Evolutionary conservation across 2,329 filamentous ascomycete genomes (phyloP).

Genomic region (Neonectria ditissima): DNA sequence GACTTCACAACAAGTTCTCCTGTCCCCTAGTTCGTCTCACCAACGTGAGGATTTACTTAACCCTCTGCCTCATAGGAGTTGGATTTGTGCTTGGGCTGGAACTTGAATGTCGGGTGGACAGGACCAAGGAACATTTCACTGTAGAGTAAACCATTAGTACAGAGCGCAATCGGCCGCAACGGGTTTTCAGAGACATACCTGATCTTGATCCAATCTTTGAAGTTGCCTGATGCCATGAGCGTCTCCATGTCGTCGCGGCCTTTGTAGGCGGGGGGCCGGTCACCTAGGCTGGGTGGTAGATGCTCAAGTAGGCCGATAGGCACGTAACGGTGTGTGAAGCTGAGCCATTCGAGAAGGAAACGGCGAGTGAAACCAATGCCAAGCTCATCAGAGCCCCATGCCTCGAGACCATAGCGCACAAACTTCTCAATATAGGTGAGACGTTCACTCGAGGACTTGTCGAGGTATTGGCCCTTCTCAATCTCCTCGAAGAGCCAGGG

Average conservation of each 20-base stretch:
- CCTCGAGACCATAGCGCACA: conserved; percentile 87
- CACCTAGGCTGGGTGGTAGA: conserved; percentile 88
- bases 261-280: conserved; percentile 85
- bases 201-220: conserved; percentile 99
- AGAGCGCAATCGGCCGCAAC: too few relatives aligned
- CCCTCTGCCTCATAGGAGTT: conserved; percentile 88
- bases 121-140: conserved; percentile 99
- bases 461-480: conserved; percentile 88
- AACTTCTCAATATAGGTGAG: conserved; percentile 90
- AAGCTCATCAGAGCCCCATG: conserved; percentile 96
- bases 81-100: conserved; percentile 97
- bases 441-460: conserved; percentile 92
- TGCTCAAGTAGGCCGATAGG: conserved; percentile 89
- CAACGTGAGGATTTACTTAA: conserved; percentile 49
- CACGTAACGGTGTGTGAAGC: conserved; percentile 92
- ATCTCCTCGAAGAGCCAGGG: conserved; percentile 99
- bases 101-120: conserved; percentile 89
- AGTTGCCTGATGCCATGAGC: conserved; percentile 89
- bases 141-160: conserved; percentile 35
- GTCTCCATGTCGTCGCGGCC: conserved; percentile 94
- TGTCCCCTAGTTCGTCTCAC: background rate
- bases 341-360: conserved; percentile 95
- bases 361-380: conserved; percentile 90
- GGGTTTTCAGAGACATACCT: conserved; percentile 69
- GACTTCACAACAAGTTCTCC: too few relatives aligned